A percentile compares a stretch with the other conserved stretches of the same genome.
phyloP scores from a whole-genome alignment of 176 grass and related monocot genomes.

The Phyllostachys edulis region DNA sequence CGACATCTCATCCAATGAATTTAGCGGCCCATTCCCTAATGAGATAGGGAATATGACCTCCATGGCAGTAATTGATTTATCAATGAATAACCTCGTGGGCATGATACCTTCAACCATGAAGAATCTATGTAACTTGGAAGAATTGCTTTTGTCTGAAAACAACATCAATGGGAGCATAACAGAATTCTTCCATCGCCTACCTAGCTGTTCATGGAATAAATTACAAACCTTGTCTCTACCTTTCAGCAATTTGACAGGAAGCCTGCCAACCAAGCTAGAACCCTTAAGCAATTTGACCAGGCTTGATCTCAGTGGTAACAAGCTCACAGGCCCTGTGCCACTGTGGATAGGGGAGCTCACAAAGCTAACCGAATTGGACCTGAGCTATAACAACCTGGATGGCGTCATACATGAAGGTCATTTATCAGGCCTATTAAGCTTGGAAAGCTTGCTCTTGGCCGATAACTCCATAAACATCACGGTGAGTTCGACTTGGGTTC shows the following conservation, averaged over 20 bases:
- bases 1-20: fast-evolving
- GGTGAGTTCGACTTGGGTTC: constrained; percentile 15
- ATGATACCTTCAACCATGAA: background rate
- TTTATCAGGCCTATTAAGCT: background rate
- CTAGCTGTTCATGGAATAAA: background rate
- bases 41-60: constrained; percentile 20
- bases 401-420: constrained; percentile 16
- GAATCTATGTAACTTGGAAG: constrained; percentile 16
- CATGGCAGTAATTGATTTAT: background rate
- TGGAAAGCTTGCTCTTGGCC: fast-evolving
- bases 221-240: fast-evolving
- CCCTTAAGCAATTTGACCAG: background rate
- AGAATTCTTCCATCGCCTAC: background rate
- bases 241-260: background rate
- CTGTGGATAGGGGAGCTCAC: constrained; percentile 2
- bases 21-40: background rate
- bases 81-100: background rate
- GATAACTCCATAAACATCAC: background rate
- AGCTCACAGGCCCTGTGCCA: constrained; percentile 3
- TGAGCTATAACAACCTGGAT: background rate
- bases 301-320: background rate
- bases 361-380: background rate
- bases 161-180: constrained; percentile 14
- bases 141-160: fast-evolving
- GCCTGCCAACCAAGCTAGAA: background rate